These are phyloP conservation scores for Penicillium cosmopolitanum DNA, from an alignment of 495 filamentous ascomycete genomes.

Conservation along the genomic window DNA sequence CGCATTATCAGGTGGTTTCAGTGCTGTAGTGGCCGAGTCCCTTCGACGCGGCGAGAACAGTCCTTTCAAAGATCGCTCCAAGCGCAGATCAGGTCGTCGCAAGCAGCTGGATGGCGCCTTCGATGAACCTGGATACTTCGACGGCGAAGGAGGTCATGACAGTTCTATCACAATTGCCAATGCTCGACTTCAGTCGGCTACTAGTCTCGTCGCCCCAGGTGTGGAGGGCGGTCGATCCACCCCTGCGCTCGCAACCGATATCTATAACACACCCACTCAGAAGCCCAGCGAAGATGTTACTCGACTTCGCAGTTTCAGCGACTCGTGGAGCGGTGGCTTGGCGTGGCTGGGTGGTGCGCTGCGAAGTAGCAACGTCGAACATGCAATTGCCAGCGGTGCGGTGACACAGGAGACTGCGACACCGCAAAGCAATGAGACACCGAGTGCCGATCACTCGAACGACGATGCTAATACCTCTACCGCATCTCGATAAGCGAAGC, in stretches of 20 bases:
- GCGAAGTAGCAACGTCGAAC: constrained; percentile 11
- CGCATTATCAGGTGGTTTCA: constrained; percentile 59
- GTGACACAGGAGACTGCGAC: constrained; percentile 22
- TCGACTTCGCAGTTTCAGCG: constrained; percentile 49
- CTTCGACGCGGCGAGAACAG: constrained; percentile 55
- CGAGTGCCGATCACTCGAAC: constrained; percentile 3
- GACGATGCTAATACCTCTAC: constrained; percentile 10
- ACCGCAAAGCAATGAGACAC: constrained; percentile 11
- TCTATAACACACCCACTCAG: constrained; percentile 12
- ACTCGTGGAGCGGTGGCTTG: constrained; percentile 46
- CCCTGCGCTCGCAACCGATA: constrained; percentile 27
- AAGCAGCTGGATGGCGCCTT: constrained; percentile 37
- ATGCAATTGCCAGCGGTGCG: constrained; percentile 20
- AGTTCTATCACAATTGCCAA: constrained; percentile 29
- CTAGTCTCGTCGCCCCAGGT: constrained; percentile 24
- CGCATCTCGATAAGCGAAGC: constrained; percentile 17
- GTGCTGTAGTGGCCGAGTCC: constrained; percentile 65
- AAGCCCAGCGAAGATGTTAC: constrained; percentile 24
- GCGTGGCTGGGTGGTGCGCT: constrained; percentile 47
- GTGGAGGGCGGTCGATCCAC: constrained; percentile 34
- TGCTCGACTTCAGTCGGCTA: constrained; percentile 38
- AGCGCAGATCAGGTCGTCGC: constrained; percentile 28
- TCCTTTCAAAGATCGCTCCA: constrained; percentile 39
- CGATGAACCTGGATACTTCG: constrained; percentile 20
- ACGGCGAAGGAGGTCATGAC: constrained; percentile 20